Percentiles rank a stretch among this genome's conserved stretches.
phyloP scores from a whole-genome alignment of 768 basidiomycete species.

The Leccinum variicolor region DNA sequence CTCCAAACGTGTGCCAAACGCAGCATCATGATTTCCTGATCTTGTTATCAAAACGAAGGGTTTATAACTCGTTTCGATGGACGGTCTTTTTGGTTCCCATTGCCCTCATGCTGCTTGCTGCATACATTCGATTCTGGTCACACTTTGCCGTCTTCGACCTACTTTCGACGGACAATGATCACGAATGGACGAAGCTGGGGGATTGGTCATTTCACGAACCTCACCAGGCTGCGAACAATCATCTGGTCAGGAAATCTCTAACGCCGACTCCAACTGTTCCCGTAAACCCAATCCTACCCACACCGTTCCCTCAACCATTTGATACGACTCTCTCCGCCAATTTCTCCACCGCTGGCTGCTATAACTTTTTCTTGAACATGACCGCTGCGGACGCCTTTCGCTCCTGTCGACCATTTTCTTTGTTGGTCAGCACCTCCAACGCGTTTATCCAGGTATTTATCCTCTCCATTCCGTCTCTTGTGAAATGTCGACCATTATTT shows the following conservation, averaged over 20 bases:
- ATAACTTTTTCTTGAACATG: slow-evolving; percentile 75
- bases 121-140: slow-evolving; percentile 47
- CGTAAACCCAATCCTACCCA: slow-evolving; percentile 50
- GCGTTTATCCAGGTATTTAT: slow-evolving; percentile 52
- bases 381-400: slow-evolving; percentile 57
- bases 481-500: neutral
- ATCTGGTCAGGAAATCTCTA: slow-evolving; percentile 13
- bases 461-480: neutral
- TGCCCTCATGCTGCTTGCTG: slow-evolving; percentile 50
- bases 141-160: slow-evolving; percentile 48
- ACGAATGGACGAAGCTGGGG: slow-evolving; percentile 24
- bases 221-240: slow-evolving; percentile 25
- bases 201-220: slow-evolving; percentile 44
- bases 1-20: slow-evolving; percentile 4
- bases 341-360: slow-evolving; percentile 63
- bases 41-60: slow-evolving; percentile 34
- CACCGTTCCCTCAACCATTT: slow-evolving; percentile 76
- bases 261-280: slow-evolving; percentile 26
- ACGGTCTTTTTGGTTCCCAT: slow-evolving; percentile 56
- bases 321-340: slow-evolving; percentile 61
- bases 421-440: slow-evolving; percentile 55
- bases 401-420: slow-evolving; percentile 73
- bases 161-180: slow-evolving; percentile 26
- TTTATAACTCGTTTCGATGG: slow-evolving; percentile 39
- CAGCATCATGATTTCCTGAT: neutral